Conservation (phyloP, 2,329 filamentous ascomycete species). For the Fusarium aywerte region DNA sequence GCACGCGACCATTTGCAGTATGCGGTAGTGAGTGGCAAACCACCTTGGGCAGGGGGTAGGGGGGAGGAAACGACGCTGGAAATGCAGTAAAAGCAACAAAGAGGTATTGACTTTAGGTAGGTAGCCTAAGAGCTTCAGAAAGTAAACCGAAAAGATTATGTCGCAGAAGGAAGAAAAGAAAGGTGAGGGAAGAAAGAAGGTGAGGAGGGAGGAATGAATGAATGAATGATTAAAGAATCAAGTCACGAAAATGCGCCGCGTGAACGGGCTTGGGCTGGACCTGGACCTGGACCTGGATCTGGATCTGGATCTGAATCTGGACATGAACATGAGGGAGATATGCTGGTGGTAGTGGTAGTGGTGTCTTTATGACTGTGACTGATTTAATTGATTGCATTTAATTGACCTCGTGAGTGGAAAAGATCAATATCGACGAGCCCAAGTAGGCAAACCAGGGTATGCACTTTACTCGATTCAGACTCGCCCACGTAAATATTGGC, state of each 20-base stretch:
- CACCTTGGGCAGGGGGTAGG: neutral
- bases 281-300: neutral
- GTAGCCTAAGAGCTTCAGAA: neutral
- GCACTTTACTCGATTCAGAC: conserved; percentile 35
- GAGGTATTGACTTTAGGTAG: neutral
- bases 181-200: neutral
- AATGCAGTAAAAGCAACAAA: neutral
- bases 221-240: conserved; percentile 12
- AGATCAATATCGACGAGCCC: conserved; percentile 17
- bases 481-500: conserved; percentile 25
- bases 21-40: conserved; percentile 21
- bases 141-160: neutral
- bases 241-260: conserved; percentile 30
- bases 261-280: conserved; percentile 1
- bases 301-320: neutral
- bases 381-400: neutral
- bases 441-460: conserved; percentile 2
- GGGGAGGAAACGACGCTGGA: conserved; percentile 8
- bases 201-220: conserved; percentile 1
- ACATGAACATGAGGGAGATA: neutral
- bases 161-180: neutral
- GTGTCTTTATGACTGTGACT: neutral
- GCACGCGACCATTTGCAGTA: conserved; percentile 42
- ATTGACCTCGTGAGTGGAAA: conserved; percentile 36
- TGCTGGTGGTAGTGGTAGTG: neutral